Evolutionary conservation across 768 basidiomycete species (phyloP).

Genomic region (Rhodotorula graminis): DNA sequence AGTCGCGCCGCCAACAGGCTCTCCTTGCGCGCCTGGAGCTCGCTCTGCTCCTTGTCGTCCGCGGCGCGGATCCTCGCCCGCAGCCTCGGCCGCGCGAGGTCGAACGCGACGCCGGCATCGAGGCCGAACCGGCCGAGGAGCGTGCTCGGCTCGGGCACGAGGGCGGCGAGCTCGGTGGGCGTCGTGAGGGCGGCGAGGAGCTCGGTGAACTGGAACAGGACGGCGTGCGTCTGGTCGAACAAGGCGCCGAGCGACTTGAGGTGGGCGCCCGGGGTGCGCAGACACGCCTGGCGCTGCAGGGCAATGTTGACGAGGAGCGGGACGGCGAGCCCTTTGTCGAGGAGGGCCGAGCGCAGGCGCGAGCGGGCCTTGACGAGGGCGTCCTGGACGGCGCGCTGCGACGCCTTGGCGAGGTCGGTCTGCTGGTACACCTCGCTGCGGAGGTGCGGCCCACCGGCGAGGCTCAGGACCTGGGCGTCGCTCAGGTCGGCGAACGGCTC

Average conservation of each 20-base stretch:
- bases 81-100: slow-evolving; percentile 68
- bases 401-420: slow-evolving; percentile 42
- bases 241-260: slow-evolving; percentile 79
- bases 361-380: slow-evolving; percentile 44
- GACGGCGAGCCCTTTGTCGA: slow-evolving; percentile 60
- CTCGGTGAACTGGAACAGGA: slow-evolving; percentile 86
- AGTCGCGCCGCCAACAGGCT: slow-evolving; percentile 21
- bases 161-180: slow-evolving; percentile 65
- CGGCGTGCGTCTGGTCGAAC: slow-evolving; percentile 91
- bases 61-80: slow-evolving; percentile 24
- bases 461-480: slow-evolving; percentile 78
- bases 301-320: slow-evolving; percentile 88
- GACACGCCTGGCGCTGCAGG: slow-evolving; percentile 80
- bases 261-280: slow-evolving; percentile 63
- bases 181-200: slow-evolving; percentile 66
- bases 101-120: slow-evolving; percentile 83
- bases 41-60: slow-evolving; percentile 24
- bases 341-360: slow-evolving; percentile 45
- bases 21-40: slow-evolving; percentile 10
- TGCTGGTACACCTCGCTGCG: slow-evolving; percentile 66
- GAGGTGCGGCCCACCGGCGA: slow-evolving; percentile 83
- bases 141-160: slow-evolving; percentile 69
- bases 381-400: slow-evolving; percentile 41
- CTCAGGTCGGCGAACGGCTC: slow-evolving; percentile 84
- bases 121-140: slow-evolving; percentile 73